Conservation (phyloP, 345 rosid genomes). For the Boechera divaricarpa region DNA sequence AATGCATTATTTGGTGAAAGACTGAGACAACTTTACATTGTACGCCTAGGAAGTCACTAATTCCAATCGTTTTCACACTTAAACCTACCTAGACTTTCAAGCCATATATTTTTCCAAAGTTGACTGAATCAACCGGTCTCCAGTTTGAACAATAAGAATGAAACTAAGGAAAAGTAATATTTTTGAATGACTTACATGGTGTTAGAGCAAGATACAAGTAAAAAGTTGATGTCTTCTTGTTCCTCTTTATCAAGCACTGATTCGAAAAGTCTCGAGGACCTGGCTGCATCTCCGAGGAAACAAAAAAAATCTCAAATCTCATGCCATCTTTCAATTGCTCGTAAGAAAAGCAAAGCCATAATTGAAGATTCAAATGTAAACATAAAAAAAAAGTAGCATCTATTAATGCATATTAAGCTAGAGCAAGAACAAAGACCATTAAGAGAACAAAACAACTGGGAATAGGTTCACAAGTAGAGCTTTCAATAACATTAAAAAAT, state of each 20-base stretch:
- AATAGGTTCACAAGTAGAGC: not conserved
- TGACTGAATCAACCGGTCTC: constrained; percentile 39
- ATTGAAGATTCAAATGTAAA: not conserved
- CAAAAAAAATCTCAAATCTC: constrained; percentile 17
- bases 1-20: constrained; percentile 26
- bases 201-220: constrained; percentile 71
- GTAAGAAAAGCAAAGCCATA: not conserved
- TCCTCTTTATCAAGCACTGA: constrained; percentile 79
- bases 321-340: not conserved
- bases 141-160: constrained; percentile 11
- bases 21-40: constrained; percentile 48
- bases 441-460: not conserved
- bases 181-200: constrained; percentile 64
- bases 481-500: not conserved
- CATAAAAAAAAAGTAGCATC: not conserved
- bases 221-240: constrained; percentile 75
- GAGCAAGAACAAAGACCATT: not conserved
- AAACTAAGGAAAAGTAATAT: not conserved
- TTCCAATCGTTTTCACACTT: constrained; percentile 20
- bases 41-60: constrained; percentile 24
- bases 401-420: not conserved
- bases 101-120: constrained; percentile 38
- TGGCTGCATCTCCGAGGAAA: constrained; percentile 56
- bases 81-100: constrained; percentile 26
- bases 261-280: constrained; percentile 74